These are phyloP conservation scores for Jasminum sambac DNA, from an alignment of 257 asterid species.

Conservation along the genomic window DNA sequence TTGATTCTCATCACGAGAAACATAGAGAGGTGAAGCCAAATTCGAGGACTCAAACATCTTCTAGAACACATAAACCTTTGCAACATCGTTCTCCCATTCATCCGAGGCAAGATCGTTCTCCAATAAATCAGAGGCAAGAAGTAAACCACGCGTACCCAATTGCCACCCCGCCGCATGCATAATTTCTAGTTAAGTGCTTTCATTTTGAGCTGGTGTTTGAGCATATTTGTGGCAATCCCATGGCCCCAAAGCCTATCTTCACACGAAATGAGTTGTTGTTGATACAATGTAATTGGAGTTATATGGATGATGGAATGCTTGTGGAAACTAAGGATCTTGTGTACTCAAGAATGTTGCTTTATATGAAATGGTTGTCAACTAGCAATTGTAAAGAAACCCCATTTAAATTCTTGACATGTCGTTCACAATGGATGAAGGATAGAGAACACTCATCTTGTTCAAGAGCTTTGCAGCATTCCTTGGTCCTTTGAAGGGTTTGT, in stretches of 20 bases:
- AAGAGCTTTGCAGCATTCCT: too few relatives aligned
- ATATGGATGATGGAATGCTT: not conserved
- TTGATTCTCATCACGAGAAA: slow-evolving; percentile 36
- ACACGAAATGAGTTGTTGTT: not conserved
- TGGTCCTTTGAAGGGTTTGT: too few relatives aligned
- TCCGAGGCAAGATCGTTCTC: slow-evolving; percentile 28
- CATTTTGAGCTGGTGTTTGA: not conserved
- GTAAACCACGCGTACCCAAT: not conserved
- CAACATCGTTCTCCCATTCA: slow-evolving; percentile 49
- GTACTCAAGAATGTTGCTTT: not conserved
- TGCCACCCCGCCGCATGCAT: not conserved
- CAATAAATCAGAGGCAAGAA: not conserved
- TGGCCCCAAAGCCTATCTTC: not conserved
- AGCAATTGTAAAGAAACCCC: not conserved
- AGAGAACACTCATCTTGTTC: not conserved
- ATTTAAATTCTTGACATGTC: not conserved
- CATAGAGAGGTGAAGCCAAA: slow-evolving; percentile 32
- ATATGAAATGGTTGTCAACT: not conserved
- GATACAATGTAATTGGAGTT: not conserved
- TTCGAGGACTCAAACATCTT: slow-evolving; percentile 20
- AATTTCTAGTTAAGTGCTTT: not conserved
- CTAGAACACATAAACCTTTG: slow-evolving; percentile 1
- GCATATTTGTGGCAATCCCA: not conserved
- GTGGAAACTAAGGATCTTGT: not conserved
- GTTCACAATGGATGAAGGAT: not conserved